Evolutionary conservation across 2,329 filamentous ascomycete genomes (phyloP), one percentile per base, ranked within the genome.

Genomic region (Ciborinia camelliae): DNA sequence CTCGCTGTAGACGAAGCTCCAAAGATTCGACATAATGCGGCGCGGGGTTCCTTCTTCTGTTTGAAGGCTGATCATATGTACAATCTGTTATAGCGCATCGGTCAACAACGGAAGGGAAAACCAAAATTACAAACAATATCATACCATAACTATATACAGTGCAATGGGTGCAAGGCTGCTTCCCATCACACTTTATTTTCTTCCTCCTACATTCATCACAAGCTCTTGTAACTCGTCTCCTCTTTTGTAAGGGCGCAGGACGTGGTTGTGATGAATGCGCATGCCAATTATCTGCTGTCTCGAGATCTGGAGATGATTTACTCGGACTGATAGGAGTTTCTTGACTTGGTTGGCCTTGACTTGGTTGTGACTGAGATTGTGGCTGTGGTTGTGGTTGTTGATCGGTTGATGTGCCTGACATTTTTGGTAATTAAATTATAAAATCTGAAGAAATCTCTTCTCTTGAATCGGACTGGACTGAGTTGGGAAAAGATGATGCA

Each of bases 101-200:
- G 62, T 64, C 53, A 64, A 64, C 15, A 41, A 41, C 43, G 12
- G n/a, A 12, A 51, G 47, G 63, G 15, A 18, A 54, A 35, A 59
- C 53, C n/a, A n/a, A 39, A 23, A 32, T 32, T 37, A 53, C 50
- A 53, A 26, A n/a, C 28, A 65, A 28, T 37, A 51, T 51, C 83
- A 75, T 83, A 97, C 95, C 94, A 81, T 99, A 99, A 76, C 92
- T 97, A 78, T 99, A 99, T 58, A 98, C 92, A 14, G 93, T 96
- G 77, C 95, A 99, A 77, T 98, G 95, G 0, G 93, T 97, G 78
- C 91, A 95, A 12, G 91, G 91, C 75, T 93, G 90, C 76, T 92
- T 92, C 71, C 63, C 90, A 75, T 93, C 90, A 72, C 90, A 94
- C 76, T 93, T 94, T 73, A 94, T 94, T 77, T 94, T 94, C 76